These are phyloP conservation scores for Coelastrella sp. DNA, from an alignment of 139 green algal species.

Conservation along the genomic window DNA sequence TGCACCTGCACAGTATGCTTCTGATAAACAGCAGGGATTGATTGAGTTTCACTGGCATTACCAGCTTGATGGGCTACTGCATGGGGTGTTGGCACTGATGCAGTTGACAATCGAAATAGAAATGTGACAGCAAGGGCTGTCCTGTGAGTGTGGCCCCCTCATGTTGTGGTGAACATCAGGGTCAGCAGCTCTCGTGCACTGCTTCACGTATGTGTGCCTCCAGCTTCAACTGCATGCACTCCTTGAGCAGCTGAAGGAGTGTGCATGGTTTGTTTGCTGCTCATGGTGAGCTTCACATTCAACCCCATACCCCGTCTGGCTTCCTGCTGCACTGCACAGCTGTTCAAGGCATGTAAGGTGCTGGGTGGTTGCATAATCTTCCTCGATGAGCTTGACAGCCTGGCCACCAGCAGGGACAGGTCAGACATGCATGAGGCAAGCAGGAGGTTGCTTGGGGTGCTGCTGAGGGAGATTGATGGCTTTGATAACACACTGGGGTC, in stretches of 20 bases:
- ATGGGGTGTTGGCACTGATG: no score
- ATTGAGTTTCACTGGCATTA: no score
- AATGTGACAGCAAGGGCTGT: no score
- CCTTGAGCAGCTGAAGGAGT: background rate
- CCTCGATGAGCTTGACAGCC: constrained; percentile 52
- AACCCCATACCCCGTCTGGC: background rate
- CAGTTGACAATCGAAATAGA: no score
- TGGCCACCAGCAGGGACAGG: constrained; percentile 44
- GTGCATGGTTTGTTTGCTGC: background rate
- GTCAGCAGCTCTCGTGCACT: no score
- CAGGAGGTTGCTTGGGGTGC: constrained; percentile 86
- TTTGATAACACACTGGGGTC: constrained; percentile 53
- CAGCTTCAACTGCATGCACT: no score
- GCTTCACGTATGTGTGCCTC: no score
- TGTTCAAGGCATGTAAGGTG: constrained; percentile 61
- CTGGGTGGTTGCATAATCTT: constrained; percentile 67
- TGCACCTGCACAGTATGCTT: no score
- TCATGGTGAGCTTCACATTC: background rate
- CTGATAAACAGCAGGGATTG: no score
- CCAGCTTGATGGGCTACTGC: no score
- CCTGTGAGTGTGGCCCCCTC: no score
- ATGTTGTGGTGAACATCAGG: no score
- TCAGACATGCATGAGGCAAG: constrained; percentile 66
- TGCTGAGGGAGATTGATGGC: constrained; percentile 90
- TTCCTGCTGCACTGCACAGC: background rate